A percentile compares a stretch with the other conserved stretches of the same genome.
These are phyloP conservation scores for Plasmodium chabaudi DNA, from an alignment of 169 alveolate genomes.

Conservation along the genomic window DNA sequence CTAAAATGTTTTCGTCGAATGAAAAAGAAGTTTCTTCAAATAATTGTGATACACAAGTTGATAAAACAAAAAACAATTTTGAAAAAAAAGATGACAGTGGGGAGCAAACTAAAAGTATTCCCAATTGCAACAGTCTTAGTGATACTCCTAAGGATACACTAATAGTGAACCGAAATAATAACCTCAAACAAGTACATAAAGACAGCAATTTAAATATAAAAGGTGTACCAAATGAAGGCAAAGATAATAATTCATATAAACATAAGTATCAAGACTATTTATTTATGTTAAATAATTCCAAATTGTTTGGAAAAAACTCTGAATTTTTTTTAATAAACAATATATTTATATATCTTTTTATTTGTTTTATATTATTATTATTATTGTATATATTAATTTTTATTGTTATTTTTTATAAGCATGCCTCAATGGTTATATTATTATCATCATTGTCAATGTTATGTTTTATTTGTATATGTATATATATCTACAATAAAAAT, in stretches of 20 bases:
- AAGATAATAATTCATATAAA: neutral
- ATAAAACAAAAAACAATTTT: constrained; percentile 5
- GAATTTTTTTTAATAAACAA: constrained; percentile 37
- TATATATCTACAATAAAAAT: neutral
- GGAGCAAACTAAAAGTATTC: too few relatives aligned
- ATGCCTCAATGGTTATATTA: neutral
- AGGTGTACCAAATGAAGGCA: neutral
- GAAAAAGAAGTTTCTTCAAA: neutral
- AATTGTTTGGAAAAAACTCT: constrained; percentile 12
- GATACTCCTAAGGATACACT: neutral
- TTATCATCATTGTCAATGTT: constrained; percentile 13
- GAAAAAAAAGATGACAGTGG: neutral
- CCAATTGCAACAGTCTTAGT: neutral
- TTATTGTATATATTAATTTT: constrained; percentile 18
- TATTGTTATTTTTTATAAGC: constrained; percentile 20
- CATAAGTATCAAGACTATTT: constrained; percentile 16
- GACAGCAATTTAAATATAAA: neutral
- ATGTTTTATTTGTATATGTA: constrained; percentile 20
- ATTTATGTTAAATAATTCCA: constrained; percentile 18
- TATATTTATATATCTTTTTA: constrained; percentile 30
- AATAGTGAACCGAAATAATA: neutral
- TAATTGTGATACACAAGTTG: neutral
- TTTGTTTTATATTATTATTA: constrained; percentile 44
- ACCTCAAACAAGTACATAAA: neutral
- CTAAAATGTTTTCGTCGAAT: constrained; percentile 47